These are phyloP conservation scores for Pseudoturritis turrita DNA, from an alignment of 345 rosid species.

Conservation along the genomic window DNA sequence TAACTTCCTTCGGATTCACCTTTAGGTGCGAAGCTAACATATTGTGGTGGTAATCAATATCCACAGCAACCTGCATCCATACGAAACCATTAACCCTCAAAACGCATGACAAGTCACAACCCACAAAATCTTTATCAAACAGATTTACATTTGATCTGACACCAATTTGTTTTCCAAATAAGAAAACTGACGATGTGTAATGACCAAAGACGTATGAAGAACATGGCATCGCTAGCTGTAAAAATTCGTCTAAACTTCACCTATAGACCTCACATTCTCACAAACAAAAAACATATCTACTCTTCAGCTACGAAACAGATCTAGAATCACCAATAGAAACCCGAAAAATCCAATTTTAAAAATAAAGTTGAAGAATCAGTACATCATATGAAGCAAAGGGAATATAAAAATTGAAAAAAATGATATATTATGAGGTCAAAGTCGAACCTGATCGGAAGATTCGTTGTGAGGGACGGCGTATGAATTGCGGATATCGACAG, in stretches of 20 bases:
- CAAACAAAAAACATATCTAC: not conserved
- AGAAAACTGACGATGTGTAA: no score
- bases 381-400: not conserved
- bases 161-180: no score
- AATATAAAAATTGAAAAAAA: not conserved
- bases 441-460: slow-evolving; percentile 69
- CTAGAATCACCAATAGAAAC: not conserved
- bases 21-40: slow-evolving; percentile 83
- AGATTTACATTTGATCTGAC: not conserved
- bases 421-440: not conserved
- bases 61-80: slow-evolving; percentile 78
- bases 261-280: not conserved
- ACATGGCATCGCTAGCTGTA: no score
- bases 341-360: not conserved
- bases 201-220: not conserved
- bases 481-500: slow-evolving; percentile 90
- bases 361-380: not conserved
- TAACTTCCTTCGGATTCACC: slow-evolving; percentile 91
- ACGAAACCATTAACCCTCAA: not conserved
- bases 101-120: not conserved
- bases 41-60: slow-evolving; percentile 91
- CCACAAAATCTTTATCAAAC: not conserved
- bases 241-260: not conserved
- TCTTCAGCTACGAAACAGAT: slow-evolving; percentile 17
- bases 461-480: slow-evolving; percentile 98